Evolutionary conservation across 1,139 yeast genomes (phyloP).

Genomic region (Geotrichum phurueaensis): DNA sequence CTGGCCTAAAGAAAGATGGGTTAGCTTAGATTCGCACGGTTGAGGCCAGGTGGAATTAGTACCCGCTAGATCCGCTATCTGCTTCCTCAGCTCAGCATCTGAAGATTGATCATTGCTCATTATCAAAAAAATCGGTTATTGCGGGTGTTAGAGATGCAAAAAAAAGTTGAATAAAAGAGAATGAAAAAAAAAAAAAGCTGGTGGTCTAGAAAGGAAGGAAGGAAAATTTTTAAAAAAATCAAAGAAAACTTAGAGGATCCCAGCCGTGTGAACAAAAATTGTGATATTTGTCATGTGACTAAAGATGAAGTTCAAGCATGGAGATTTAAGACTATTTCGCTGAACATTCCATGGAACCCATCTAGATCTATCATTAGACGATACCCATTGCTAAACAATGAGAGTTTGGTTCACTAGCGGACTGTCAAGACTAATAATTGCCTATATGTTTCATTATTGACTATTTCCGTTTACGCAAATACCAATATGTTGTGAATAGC

Average conservation of each 20-base stretch:
- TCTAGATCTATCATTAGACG: too few species aligned
- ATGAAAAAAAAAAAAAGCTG: neutral
- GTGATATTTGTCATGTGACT: too few species aligned
- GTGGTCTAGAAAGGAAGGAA: neutral
- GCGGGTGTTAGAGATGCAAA: neutral
- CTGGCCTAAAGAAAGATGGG: conserved; percentile 10
- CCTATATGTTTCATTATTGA: too few species aligned
- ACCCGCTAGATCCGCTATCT: conserved; percentile 18
- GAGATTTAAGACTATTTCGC: neutral
- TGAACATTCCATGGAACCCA: too few species aligned
- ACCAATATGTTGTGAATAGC: neutral
- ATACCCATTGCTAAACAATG: too few species aligned
- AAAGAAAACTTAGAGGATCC: neutral
- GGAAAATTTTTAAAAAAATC: neutral
- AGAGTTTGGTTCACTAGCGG: too few species aligned
- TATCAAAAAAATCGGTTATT: neutral
- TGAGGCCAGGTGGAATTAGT: neutral
- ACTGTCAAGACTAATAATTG: too few species aligned
- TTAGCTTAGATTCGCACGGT: neutral
- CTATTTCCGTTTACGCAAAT: too few species aligned
- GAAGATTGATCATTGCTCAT: conserved; percentile 1
- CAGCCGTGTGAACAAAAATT: neutral
- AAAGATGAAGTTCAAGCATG: neutral
- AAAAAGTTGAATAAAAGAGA: neutral
- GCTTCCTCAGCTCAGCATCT: conserved; percentile 15